These are phyloP conservation scores for Fusarium udum DNA, from an alignment of 2,329 filamentous ascomycete genomes.

Conservation along the genomic window DNA sequence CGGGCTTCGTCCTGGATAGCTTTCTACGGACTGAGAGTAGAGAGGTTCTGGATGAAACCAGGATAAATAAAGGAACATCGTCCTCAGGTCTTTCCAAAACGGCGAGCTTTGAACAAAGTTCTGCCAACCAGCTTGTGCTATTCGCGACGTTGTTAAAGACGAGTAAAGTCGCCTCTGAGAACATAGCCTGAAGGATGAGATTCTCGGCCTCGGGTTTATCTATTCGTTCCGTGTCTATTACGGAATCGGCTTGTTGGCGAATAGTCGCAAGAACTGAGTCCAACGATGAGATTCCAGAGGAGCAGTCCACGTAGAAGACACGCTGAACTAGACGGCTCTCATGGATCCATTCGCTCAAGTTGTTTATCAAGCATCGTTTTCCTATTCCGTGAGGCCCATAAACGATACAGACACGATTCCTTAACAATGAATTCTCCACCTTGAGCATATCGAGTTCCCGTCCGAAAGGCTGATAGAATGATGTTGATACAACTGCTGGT, in stretches of 20 bases:
- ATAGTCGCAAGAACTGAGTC: neutral
- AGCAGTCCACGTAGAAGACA: neutral
- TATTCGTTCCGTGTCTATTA: rapidly evolving
- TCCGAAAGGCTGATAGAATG: neutral
- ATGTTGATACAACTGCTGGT: neutral
- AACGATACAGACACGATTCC: neutral
- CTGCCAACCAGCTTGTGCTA: neutral
- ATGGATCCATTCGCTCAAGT: neutral
- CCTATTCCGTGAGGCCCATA: neutral
- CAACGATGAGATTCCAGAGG: rapidly evolving
- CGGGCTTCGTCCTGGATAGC: neutral
- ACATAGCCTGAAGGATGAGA: rapidly evolving
- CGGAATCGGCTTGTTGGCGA: rapidly evolving
- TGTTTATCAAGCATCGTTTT: rapidly evolving
- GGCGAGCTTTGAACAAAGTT: neutral
- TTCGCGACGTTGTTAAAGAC: neutral
- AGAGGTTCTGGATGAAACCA: neutral
- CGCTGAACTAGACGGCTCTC: neutral
- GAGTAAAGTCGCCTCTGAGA: neutral
- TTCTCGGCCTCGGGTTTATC: neutral
- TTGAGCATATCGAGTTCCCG: neutral
- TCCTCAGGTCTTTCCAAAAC: neutral
- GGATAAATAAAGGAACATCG: neutral
- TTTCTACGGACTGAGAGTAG: neutral
- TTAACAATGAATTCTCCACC: neutral